Evolutionary conservation across 768 basidiomycete species (phyloP), one percentile per base, ranked within the genome.

Genomic region (Hortiboletus campestris): DNA sequence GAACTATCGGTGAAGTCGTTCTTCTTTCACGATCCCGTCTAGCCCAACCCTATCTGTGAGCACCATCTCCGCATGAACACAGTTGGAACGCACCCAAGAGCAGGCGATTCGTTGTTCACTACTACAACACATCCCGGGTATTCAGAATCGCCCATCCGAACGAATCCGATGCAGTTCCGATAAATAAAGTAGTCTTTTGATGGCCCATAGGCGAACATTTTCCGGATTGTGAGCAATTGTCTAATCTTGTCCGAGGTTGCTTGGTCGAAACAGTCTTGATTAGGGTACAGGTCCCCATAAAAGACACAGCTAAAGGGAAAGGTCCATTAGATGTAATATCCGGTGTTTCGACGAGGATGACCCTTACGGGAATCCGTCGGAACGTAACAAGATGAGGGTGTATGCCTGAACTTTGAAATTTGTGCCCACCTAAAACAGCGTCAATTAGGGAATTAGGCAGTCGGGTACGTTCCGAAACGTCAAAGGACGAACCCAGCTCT

Each of bases 391-490:
- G 62, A 91, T 89, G 38, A 94, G 68, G 2, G 91, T 83, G 67
- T 94, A 93, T 1, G 91, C 90, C 62, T 92, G 90, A 32, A 83
- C 71, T 69, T 92, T 93, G 76, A 93, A 92, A 61, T 78, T 78
- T 29, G 69, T 71, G 39, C 74, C 80, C 35, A 93, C 89, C 90
- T 92, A 57, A 41, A 42, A 31, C 35, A 48, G 12, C 0, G n/a
- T 25, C 20, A 36, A 40, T 44, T 6, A 34, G 20, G 22, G n/a
- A 36, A 40, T 44, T 6, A 34, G 20, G 22, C 13, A 48, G 51
- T 36, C 16, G 12, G 29, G 28, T 20, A 14, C 38, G 9, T 36
- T 38, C 49, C 22, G 20, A 29, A 51, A 35, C 34, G 7, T 42
- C 19, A 32, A 49, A 46, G 42, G 13, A 41, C 82, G 31, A 64